phyloP scores from a whole-genome alignment of 75 land plant genomes.

The Cunninghamia lanceolata region DNA sequence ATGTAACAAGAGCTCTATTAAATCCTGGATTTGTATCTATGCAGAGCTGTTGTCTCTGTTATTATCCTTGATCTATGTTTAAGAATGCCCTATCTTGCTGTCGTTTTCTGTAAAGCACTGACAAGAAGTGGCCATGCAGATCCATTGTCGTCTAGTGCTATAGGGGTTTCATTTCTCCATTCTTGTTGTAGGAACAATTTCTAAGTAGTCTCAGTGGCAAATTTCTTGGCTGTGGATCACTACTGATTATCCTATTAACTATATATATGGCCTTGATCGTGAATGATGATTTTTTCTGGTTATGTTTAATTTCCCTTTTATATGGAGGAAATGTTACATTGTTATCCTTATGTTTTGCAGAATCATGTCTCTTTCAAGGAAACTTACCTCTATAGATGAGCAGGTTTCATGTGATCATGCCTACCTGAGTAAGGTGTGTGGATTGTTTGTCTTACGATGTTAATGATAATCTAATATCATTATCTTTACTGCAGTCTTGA shows the following conservation, averaged over 20 bases:
- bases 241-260: background rate
- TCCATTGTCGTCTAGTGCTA: background rate
- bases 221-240: background rate
- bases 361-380: constrained; percentile 75
- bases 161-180: background rate
- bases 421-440: constrained; percentile 75
- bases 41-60: background rate
- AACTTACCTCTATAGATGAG: constrained; percentile 79
- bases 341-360: constrained; percentile 33
- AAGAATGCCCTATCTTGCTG: background rate
- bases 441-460: background rate
- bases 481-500: background rate
- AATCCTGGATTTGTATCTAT: too few species aligned
- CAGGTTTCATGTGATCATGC: constrained; percentile 83
- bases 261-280: background rate
- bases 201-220: background rate
- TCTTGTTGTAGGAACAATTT: background rate
- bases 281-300: background rate
- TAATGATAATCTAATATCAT: background rate
- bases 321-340: background rate
- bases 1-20: background rate
- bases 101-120: background rate
- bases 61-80: too few species aligned
- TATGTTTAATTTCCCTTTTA: background rate
- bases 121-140: background rate